Conservation (phyloP, 805 yeast species). For the Pichia sporocuriosa region DNA sequence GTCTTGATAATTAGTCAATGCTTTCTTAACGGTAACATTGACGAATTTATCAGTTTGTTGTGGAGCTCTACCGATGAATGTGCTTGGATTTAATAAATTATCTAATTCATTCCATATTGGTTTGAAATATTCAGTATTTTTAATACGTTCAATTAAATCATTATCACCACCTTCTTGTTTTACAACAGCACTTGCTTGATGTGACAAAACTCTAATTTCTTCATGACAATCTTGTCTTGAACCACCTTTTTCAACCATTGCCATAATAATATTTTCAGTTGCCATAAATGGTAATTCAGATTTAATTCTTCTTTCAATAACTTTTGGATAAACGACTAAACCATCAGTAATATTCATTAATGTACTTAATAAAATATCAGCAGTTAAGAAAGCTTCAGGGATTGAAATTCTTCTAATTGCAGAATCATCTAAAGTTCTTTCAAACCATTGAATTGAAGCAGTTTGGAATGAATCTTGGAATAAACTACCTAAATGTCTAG, state of each 20-base stretch:
- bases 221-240: constrained; percentile 98
- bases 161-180: constrained; percentile 98
- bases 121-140: constrained; percentile 68
- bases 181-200: constrained; percentile 95
- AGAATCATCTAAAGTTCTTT: constrained; percentile 95
- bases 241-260: constrained; percentile 97
- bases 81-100: constrained; percentile 75
- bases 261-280: constrained; percentile 98
- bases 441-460: constrained; percentile 98
- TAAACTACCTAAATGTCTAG: constrained; percentile 90
- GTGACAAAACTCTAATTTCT: constrained; percentile 92
- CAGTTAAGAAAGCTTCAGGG: constrained; percentile 94
- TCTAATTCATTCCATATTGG: constrained; percentile 88
- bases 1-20: constrained; percentile 60
- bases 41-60: constrained; percentile 94
- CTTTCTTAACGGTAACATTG: constrained; percentile 73
- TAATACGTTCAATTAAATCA: constrained; percentile 86
- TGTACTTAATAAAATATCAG: constrained; percentile 87
- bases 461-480: constrained; percentile 93
- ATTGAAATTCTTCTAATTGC: constrained; percentile 96
- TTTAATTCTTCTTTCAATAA: constrained; percentile 90
- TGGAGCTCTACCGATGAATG: constrained; percentile 98
- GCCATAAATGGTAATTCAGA: constrained; percentile 99
- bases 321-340: constrained; percentile 96
- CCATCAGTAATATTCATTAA: constrained; percentile 90